Evolutionary conservation across 352 stramenopile species (phyloP).

Genomic region (Globisporangium orthogonon): DNA sequence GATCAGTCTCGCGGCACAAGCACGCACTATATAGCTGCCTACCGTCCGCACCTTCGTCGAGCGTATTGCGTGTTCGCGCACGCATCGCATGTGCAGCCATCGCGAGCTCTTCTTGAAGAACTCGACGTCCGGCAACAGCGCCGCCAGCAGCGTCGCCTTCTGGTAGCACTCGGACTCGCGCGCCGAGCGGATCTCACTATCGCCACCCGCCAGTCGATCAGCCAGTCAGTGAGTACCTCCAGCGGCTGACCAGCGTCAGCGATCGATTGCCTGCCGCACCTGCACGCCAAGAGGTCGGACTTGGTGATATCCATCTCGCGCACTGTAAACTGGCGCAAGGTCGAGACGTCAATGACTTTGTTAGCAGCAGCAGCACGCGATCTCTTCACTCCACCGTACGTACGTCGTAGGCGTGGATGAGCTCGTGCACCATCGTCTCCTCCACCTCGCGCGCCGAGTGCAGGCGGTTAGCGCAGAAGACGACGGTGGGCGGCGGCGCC

Average conservation of each 20-base stretch:
- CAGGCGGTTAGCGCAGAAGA: conserved; percentile 79
- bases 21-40: too few relatives aligned
- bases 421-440: conserved; percentile 81
- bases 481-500: conserved; percentile 67
- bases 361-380: too few relatives aligned
- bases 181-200: conserved; percentile 74
- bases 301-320: conserved; percentile 85
- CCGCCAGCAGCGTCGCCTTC: conserved; percentile 56
- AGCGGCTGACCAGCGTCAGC: too few relatives aligned
- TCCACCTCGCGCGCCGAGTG: conserved; percentile 67
- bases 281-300: conserved; percentile 70
- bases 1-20: too few relatives aligned
- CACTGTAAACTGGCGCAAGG: conserved; percentile 52
- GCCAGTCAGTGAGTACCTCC: too few relatives aligned
- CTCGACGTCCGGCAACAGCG: conserved; percentile 46
- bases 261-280: conserved; percentile 17
- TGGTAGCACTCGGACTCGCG: conserved; percentile 81
- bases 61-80: conserved; percentile 66
- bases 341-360: too few relatives aligned
- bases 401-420: conserved; percentile 84
- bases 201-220: too few relatives aligned
- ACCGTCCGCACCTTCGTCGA: conserved; percentile 51
- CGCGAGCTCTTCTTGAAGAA: conserved; percentile 54
- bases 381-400: too few relatives aligned
- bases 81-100: conserved; percentile 62